Evolutionary conservation across 2,329 filamentous ascomycete species (phyloP), one percentile per base, ranked within the genome.

Genomic region (Xylariaceae sp.): DNA sequence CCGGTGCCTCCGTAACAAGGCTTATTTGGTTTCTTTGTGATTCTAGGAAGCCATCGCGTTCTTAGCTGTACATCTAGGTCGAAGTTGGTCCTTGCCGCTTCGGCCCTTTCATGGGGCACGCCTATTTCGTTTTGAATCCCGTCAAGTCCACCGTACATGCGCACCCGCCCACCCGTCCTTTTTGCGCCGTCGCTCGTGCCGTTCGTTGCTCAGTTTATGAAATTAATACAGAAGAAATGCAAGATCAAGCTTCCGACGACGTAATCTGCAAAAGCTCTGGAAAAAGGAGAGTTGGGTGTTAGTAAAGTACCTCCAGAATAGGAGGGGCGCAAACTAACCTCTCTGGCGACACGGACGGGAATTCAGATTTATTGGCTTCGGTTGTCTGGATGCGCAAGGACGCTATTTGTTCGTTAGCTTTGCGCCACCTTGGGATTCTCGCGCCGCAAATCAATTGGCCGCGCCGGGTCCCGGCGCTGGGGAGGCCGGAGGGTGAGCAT

Each of bases 221-320:
- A 99, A 81, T 99, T 99, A 71, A 97, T 85, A 75, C 92, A 96
- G 80, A 99, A 99, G 77, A 97, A 96, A 77, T 99, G 94, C 71
- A 97, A 76, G 70, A 97, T 89, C 71, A 99, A 72, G 72, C 92
- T 96, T 70, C 92, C 94, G 65, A 96, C 89, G 56, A 99, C 80
- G 70, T 88, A 99, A 75, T 99, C 94, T 68, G 94, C 92, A 72
- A 99, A 99, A 37, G 94, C 92, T 71, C 91, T 95, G 63, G 53
- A 51, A 21, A 15, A 47, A 34, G 5, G 21, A 37, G 53, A 49
- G 39, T 22, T 5, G 1, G 22, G 39, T 37, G 34, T 46, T 12
- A 53, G 51, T 26, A 19, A 2, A 39, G 21, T 2, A 16, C 41
- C 37, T 12, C 10, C 34, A 8, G 9, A 34, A n/a, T n/a, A 16